Conservation (phyloP, 2,329 filamentous ascomycete species). For the Emmonsiellopsis sp. region DNA sequence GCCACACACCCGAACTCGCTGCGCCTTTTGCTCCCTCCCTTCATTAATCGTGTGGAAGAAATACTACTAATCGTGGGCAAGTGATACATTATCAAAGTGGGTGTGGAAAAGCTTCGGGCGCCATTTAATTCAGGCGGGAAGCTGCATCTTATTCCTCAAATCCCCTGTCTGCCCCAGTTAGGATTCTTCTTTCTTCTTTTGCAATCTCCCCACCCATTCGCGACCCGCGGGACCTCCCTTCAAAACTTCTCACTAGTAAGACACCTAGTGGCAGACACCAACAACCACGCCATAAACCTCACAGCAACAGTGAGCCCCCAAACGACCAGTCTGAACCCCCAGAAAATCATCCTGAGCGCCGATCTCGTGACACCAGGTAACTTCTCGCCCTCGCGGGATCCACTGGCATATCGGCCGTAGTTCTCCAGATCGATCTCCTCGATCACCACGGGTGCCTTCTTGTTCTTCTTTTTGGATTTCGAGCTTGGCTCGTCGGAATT, state of each 20-base stretch:
- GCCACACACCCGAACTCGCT: no score
- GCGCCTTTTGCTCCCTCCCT: no score
- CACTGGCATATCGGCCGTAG: conserved; percentile 30
- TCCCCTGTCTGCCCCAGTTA: no score
- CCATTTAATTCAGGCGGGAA: no score
- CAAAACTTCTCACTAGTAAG: conserved; percentile 34
- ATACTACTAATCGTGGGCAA: no score
- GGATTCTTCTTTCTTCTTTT: background rate
- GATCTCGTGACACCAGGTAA: conserved; percentile 28
- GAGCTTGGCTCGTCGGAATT: background rate
- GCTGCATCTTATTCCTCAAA: no score
- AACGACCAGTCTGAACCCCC: conserved; percentile 28
- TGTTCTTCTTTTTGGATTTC: conserved; percentile 13
- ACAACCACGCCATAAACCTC: conserved; percentile 31
- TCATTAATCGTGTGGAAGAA: no score
- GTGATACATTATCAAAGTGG: no score
- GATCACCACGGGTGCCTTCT: conserved; percentile 23
- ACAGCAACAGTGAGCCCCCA: conserved; percentile 28
- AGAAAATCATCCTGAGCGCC: conserved; percentile 29
- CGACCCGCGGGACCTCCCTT: conserved; percentile 1
- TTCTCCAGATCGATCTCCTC: conserved; percentile 38
- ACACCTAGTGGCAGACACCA: conserved; percentile 30
- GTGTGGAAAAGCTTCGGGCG: no score
- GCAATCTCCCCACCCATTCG: background rate
- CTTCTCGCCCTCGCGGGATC: conserved; percentile 29